These are phyloP conservation scores for Pluteus cervinus DNA, from an alignment of 768 basidiomycete species.

Conservation along the genomic window DNA sequence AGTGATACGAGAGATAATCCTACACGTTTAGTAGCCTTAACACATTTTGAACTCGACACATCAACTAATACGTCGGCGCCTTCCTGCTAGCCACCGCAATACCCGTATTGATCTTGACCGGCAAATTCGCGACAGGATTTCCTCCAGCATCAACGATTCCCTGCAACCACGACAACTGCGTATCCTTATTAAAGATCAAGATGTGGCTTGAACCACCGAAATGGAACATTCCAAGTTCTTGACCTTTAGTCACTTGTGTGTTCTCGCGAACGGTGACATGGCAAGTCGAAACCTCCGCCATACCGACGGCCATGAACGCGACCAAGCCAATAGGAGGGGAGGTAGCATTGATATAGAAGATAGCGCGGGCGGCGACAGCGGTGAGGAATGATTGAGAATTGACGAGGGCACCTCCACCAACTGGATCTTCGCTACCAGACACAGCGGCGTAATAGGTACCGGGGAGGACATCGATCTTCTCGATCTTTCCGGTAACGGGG, in stretches of 20 bases:
- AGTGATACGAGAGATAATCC: too few species aligned
- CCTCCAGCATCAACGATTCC: slow-evolving; percentile 5
- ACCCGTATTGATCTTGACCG: too few species aligned
- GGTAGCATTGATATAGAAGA: slow-evolving; percentile 53
- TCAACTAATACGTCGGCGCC: too few species aligned
- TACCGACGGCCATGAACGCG: slow-evolving; percentile 53
- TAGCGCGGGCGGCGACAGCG: slow-evolving; percentile 37
- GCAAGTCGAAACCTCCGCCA: slow-evolving; percentile 61
- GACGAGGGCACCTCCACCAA: slow-evolving; percentile 9
- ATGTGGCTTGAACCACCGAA: slow-evolving; percentile 54
- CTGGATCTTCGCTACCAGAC: slow-evolving; percentile 9
- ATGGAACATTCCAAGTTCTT: slow-evolving; percentile 58
- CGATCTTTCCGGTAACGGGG: slow-evolving; percentile 43
- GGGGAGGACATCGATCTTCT: slow-evolving; percentile 35
- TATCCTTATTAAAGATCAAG: slow-evolving; percentile 34
- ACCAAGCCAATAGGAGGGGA: slow-evolving; percentile 47
- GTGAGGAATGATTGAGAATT: slow-evolving; percentile 36
- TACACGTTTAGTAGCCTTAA: too few species aligned
- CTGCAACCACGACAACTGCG: slow-evolving; percentile 9
- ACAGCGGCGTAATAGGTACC: slow-evolving; percentile 43
- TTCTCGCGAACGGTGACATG: slow-evolving; percentile 41
- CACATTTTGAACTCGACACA: too few species aligned
- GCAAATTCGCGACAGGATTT: too few species aligned
- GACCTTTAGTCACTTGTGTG: slow-evolving; percentile 41
- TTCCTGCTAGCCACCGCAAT: too few species aligned